Percentiles rank a stretch among this genome's conserved stretches.
Conservation (phyloP, 805 yeast genomes). For the Ogataea paradorogensis region DNA sequence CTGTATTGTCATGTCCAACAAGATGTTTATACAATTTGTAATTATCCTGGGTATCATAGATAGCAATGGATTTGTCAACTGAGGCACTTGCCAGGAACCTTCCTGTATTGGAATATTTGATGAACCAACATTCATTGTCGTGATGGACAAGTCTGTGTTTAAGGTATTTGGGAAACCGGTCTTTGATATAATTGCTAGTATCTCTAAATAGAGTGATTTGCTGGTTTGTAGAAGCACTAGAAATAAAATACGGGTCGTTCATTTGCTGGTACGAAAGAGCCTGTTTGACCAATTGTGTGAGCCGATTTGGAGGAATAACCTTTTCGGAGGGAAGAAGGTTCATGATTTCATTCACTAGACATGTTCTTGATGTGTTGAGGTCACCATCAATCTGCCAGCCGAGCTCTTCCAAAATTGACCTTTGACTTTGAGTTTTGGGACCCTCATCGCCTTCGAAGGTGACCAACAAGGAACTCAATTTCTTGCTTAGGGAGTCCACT, state of each 20-base stretch:
- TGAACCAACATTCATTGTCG: constrained; percentile 79
- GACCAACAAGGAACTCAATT: constrained; percentile 22
- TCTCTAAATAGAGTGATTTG: constrained; percentile 19
- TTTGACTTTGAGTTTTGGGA: constrained; percentile 12
- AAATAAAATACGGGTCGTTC: constrained; percentile 23
- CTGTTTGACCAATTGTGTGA: constrained; percentile 49
- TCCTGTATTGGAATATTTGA: constrained; percentile 76
- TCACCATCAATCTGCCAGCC: constrained; percentile 18
- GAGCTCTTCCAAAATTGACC: constrained; percentile 12
- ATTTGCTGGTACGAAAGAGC: constrained; percentile 46
- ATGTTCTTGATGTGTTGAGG: constrained; percentile 35
- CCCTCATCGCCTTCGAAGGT: constrained; percentile 27
- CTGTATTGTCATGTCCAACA: constrained; percentile 48
- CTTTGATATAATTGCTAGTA: constrained; percentile 20
- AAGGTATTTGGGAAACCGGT: constrained; percentile 41
- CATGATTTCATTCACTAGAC: constrained; percentile 42
- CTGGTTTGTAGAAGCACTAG: constrained; percentile 18
- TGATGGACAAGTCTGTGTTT: constrained; percentile 50
- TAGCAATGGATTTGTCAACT: constrained; percentile 57
- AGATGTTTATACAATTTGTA: constrained; percentile 39
- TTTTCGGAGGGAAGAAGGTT: constrained; percentile 46
- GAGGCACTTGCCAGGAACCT: constrained; percentile 74
- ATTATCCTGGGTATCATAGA: constrained; percentile 60
- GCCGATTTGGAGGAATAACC: constrained; percentile 46
- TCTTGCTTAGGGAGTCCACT: constrained; percentile 9